These are phyloP conservation scores for Amanita phalloides DNA, from an alignment of 768 basidiomycete genomes.

Conservation along the genomic window DNA sequence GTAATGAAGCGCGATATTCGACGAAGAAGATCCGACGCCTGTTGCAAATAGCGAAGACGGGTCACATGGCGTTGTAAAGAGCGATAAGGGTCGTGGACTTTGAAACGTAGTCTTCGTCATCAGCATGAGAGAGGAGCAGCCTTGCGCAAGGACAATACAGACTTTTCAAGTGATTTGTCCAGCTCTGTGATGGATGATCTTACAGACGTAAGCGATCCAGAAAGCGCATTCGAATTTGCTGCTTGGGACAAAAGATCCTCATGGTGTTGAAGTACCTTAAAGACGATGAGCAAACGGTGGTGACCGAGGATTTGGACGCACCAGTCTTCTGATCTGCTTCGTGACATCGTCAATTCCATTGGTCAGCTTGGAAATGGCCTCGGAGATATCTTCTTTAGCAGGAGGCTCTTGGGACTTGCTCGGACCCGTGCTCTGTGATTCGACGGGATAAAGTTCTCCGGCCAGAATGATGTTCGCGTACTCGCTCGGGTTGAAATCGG, in stretches of 20 bases:
- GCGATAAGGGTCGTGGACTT: slow-evolving; percentile 79
- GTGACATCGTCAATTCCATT: slow-evolving; percentile 87
- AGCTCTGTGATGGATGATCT: slow-evolving; percentile 64
- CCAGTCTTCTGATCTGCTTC: slow-evolving; percentile 80
- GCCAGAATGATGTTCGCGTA: slow-evolving; percentile 89
- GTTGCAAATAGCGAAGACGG: slow-evolving; percentile 69
- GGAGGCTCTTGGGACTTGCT: slow-evolving; percentile 36
- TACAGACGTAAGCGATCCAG: slow-evolving; percentile 58
- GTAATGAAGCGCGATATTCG: slow-evolving; percentile 79
- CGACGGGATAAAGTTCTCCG: slow-evolving; percentile 60
- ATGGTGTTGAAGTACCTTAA: slow-evolving; percentile 74
- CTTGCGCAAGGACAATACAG: slow-evolving; percentile 10
- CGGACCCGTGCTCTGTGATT: slow-evolving; percentile 17
- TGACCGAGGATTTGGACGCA: slow-evolving; percentile 25
- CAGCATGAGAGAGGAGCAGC: slow-evolving; percentile 9
- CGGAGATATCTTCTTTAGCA: slow-evolving; percentile 78
- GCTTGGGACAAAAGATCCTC: slow-evolving; percentile 75
- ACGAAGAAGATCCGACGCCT: slow-evolving; percentile 76
- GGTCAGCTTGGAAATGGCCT: slow-evolving; percentile 81
- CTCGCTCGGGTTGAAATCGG: slow-evolving; percentile 77
- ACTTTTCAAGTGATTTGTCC: slow-evolving; percentile 72
- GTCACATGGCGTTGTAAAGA: slow-evolving; percentile 60
- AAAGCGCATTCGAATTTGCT: slow-evolving; percentile 60
- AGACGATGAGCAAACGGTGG: neutral
- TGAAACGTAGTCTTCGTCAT: slow-evolving; percentile 57